phyloP scores from a whole-genome alignment of 2,329 filamentous ascomycete species.

The Endocalyx cinctus region DNA sequence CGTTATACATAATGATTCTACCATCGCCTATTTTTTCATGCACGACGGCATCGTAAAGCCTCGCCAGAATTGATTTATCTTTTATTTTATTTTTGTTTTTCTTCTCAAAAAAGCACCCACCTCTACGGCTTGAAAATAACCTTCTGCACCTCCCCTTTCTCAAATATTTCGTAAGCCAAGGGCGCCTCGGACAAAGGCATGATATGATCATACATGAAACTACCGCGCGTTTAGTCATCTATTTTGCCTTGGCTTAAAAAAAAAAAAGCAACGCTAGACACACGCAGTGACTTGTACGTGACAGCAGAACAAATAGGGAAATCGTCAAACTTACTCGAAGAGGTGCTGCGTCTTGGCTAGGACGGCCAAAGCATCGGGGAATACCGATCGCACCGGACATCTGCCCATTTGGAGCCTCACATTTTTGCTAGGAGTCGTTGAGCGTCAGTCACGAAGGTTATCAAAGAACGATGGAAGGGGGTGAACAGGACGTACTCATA shows the following conservation, averaged over 20 bases:
- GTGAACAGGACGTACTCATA: constrained; percentile 46
- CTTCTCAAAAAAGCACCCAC: constrained; percentile 1
- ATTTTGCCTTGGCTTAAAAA: too few species aligned
- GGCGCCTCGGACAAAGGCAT: constrained; percentile 65
- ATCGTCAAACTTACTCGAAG: constrained; percentile 51
- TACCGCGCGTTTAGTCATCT: constrained; percentile 11
- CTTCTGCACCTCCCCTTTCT: constrained; percentile 70
- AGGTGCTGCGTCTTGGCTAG: constrained; percentile 63
- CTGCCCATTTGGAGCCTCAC: constrained; percentile 70
- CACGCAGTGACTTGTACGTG: background rate
- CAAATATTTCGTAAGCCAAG: constrained; percentile 66
- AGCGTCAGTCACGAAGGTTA: constrained; percentile 24
- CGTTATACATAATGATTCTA: constrained; percentile 74
- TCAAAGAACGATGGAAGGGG: background rate
- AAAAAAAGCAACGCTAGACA: too few species aligned
- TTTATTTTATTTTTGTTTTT: too few species aligned
- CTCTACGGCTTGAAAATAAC: constrained; percentile 58
- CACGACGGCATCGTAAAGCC: constrained; percentile 87
- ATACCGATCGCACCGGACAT: constrained; percentile 69
- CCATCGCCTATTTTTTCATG: constrained; percentile 78
- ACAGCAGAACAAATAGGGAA: background rate
- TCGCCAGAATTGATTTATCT: constrained; percentile 76
- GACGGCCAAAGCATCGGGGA: constrained; percentile 59
- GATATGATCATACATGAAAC: constrained; percentile 73
- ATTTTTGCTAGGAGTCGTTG: constrained; percentile 60